These are phyloP conservation scores for Quercus lobata DNA, from an alignment of 331 rosid genomes.

Conservation along the genomic window DNA sequence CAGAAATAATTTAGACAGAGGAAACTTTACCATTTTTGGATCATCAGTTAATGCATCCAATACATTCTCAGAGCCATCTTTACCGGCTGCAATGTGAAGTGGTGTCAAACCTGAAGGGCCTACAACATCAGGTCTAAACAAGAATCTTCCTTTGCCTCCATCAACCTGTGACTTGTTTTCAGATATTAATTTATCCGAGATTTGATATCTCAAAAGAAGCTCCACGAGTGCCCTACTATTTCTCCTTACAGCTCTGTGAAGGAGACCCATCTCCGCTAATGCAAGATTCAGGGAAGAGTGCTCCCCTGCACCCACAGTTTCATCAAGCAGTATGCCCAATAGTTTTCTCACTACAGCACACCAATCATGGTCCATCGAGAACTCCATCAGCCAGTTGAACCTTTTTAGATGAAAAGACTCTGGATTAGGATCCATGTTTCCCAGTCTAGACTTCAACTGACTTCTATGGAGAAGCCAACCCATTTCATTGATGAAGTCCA, in stretches of 20 bases:
- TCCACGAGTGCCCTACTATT: conserved; percentile 73
- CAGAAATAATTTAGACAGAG: conserved; percentile 18
- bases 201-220: conserved; percentile 58
- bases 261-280: conserved; percentile 68
- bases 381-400: conserved; percentile 83
- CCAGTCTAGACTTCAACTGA: conserved; percentile 57
- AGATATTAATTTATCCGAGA: conserved; percentile 30
- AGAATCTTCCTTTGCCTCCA: conserved; percentile 32
- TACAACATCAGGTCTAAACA: conserved; percentile 70
- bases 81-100: conserved; percentile 85
- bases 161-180: conserved; percentile 30
- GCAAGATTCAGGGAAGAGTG: conserved; percentile 53
- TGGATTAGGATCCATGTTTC: conserved; percentile 42
- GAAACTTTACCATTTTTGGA: conserved; percentile 67
- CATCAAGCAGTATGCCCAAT: conserved; percentile 58
- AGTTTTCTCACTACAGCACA: conserved; percentile 76
- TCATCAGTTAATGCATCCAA: conserved; percentile 84
- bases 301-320: conserved; percentile 57
- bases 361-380: conserved; percentile 95
- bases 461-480: conserved; percentile 95
- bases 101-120: conserved; percentile 93
- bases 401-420: conserved; percentile 60
- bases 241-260: conserved; percentile 87
- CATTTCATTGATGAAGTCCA: conserved; percentile 90
- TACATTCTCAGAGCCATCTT: conserved; percentile 71